phyloP scores from a whole-genome alignment of 2,329 filamentous ascomycete genomes.

The Chalara sp. region DNA sequence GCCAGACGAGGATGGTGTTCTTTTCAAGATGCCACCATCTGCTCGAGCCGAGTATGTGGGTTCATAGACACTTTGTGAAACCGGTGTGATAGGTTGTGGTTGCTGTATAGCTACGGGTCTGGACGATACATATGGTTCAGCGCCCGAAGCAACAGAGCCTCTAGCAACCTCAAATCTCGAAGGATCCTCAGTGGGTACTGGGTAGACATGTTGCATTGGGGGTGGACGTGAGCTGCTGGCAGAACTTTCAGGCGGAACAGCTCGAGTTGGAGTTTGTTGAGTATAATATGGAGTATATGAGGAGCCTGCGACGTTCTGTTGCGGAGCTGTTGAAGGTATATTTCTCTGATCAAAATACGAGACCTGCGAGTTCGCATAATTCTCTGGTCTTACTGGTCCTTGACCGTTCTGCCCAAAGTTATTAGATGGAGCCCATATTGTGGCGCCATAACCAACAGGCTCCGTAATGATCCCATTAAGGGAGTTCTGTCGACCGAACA shows the following conservation, averaged over 20 bases:
- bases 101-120: constrained; percentile 71
- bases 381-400: neutral
- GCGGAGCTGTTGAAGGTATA: neutral
- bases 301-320: neutral
- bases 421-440: constrained; percentile 22
- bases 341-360: neutral
- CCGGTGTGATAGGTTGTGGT: constrained; percentile 70
- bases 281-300: neutral
- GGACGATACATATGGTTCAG: constrained; percentile 32
- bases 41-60: constrained; percentile 30
- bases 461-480: constrained; percentile 47
- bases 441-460: constrained; percentile 48
- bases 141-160: constrained; percentile 40
- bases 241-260: constrained; percentile 28
- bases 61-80: constrained; percentile 63
- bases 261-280: neutral
- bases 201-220: constrained; percentile 57
- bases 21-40: constrained; percentile 18
- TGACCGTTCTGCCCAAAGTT: constrained; percentile 22
- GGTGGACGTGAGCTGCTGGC: constrained; percentile 26
- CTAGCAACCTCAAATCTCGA: constrained; percentile 51
- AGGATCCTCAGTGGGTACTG: constrained; percentile 60
- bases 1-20: constrained; percentile 22
- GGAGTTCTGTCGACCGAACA: constrained; percentile 57
- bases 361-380: no score